Percentiles rank a stretch among this genome's conserved stretches.
These are phyloP conservation scores for Boletales sp. DNA, from an alignment of 768 basidiomycete genomes.

Conservation along the genomic window DNA sequence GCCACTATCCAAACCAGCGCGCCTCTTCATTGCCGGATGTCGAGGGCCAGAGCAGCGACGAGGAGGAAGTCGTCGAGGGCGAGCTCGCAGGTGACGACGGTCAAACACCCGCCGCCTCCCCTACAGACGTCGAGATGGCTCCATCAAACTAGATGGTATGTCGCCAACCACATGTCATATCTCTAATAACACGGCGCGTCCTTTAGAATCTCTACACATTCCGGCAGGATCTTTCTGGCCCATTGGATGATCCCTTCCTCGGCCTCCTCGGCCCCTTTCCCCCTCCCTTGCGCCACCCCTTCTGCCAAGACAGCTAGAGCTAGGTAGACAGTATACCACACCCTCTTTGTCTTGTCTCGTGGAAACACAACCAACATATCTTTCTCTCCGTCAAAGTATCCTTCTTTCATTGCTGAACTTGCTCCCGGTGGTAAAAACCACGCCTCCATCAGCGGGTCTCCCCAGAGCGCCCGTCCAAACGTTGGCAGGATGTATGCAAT, in stretches of 20 bases:
- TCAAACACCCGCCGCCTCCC: constrained; percentile 21
- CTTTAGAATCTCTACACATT: constrained; percentile 44
- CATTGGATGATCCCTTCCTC: constrained; percentile 30
- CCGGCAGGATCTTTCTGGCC: constrained; percentile 39
- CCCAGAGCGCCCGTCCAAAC: constrained; percentile 61
- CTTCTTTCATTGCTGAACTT: constrained; percentile 52
- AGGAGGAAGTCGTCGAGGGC: constrained; percentile 31
- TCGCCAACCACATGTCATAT: background rate
- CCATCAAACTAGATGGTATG: too few relatives aligned
- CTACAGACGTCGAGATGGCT: too few relatives aligned
- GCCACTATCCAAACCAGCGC: constrained; percentile 11
- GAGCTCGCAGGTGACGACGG: constrained; percentile 31
- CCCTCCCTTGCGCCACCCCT: constrained; percentile 26
- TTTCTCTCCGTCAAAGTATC: constrained; percentile 47
- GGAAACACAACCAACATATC: constrained; percentile 53
- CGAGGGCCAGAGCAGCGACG: constrained; percentile 35
- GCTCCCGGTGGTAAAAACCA: constrained; percentile 53
- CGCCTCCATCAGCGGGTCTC: constrained; percentile 70
- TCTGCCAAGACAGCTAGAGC: constrained; percentile 50
- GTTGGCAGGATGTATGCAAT: constrained; percentile 37
- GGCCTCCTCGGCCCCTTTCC: constrained; percentile 18
- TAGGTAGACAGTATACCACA: constrained; percentile 73
- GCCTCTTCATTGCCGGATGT: constrained; percentile 22
- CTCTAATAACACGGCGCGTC: constrained; percentile 34
- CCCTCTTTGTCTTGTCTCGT: constrained; percentile 69